These are phyloP conservation scores for Bondarzewia mesenterica DNA, from an alignment of 1,284 basidiomycete species.

Conservation along the genomic window DNA sequence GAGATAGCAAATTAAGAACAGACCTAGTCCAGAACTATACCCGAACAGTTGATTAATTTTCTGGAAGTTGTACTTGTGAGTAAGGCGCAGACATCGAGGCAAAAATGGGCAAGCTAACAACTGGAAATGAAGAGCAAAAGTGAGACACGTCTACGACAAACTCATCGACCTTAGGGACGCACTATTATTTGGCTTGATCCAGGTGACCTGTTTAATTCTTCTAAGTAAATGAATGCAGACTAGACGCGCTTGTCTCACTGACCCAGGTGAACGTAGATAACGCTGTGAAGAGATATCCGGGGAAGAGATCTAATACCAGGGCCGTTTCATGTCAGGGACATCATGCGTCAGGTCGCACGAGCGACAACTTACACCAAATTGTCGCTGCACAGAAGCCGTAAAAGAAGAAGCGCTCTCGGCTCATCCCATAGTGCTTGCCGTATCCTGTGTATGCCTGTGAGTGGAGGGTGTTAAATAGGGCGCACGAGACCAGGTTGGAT, in stretches of 20 bases:
- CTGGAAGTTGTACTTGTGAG: slow-evolving; percentile 8
- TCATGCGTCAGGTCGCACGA: too few relatives aligned
- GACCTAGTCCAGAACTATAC: slow-evolving; percentile 51
- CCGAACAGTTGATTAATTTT: slow-evolving; percentile 76
- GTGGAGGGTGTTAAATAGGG: slow-evolving; percentile 76
- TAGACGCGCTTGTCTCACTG: slow-evolving; percentile 5
- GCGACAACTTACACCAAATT: slow-evolving; percentile 42
- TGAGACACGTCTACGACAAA: too few relatives aligned
- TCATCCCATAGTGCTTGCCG: slow-evolving; percentile 55
- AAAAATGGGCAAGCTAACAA: neutral
- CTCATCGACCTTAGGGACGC: neutral
- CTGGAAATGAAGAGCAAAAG: neutral
- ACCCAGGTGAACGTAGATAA: slow-evolving; percentile 57
- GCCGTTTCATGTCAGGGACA: neutral
- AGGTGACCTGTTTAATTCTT: slow-evolving; percentile 35
- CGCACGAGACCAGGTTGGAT: slow-evolving; percentile 71
- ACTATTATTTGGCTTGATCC: slow-evolving; percentile 69
- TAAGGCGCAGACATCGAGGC: neutral
- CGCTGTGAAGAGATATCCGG: slow-evolving; percentile 59
- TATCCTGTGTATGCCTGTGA: slow-evolving; percentile 56
- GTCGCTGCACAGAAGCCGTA: slow-evolving; percentile 52
- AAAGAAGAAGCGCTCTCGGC: slow-evolving; percentile 71
- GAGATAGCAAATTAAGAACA: neutral
- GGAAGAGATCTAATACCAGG: slow-evolving; percentile 39
- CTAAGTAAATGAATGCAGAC: neutral